These are phyloP conservation scores for Suillus luteus DNA, from an alignment of 768 basidiomycete species.

Conservation along the genomic window DNA sequence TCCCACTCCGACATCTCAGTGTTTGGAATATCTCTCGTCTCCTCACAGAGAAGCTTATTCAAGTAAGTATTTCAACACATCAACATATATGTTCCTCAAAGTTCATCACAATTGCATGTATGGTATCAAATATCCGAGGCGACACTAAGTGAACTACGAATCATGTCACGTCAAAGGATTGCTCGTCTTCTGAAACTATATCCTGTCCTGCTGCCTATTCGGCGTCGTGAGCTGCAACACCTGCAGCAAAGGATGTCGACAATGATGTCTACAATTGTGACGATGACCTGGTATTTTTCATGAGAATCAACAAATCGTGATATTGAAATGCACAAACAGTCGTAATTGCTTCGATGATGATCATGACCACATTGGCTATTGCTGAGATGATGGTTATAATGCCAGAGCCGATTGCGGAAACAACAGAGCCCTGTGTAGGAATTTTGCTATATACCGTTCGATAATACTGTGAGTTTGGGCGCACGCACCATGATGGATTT, in stretches of 20 bases:
- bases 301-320: neutral
- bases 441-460: too few species aligned
- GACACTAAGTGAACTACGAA: constrained; percentile 22
- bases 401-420: constrained; percentile 63
- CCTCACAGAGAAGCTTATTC: constrained; percentile 39
- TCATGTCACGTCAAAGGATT: constrained; percentile 33
- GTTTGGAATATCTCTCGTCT: constrained; percentile 30
- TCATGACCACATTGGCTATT: constrained; percentile 51
- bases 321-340: constrained; percentile 42
- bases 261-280: constrained; percentile 66
- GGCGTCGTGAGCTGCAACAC: constrained; percentile 33
- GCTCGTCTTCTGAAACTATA: constrained; percentile 24
- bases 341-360: constrained; percentile 60
- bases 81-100: neutral
- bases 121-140: neutral
- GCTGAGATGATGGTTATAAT: constrained; percentile 59
- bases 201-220: constrained; percentile 6
- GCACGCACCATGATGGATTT: constrained; percentile 13
- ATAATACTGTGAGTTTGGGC: neutral
- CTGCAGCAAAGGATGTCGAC: constrained; percentile 47
- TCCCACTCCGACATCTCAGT: neutral
- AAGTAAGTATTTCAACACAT: constrained; percentile 17
- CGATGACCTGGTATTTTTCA: constrained; percentile 48
- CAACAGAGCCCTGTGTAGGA: constrained; percentile 50
- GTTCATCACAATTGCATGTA: neutral